A percentile compares a stretch with the other conserved stretches of the same genome.
These are phyloP conservation scores for Apiospora pterosperma DNA, from an alignment of 2,329 filamentous ascomycete species.

Conservation along the genomic window DNA sequence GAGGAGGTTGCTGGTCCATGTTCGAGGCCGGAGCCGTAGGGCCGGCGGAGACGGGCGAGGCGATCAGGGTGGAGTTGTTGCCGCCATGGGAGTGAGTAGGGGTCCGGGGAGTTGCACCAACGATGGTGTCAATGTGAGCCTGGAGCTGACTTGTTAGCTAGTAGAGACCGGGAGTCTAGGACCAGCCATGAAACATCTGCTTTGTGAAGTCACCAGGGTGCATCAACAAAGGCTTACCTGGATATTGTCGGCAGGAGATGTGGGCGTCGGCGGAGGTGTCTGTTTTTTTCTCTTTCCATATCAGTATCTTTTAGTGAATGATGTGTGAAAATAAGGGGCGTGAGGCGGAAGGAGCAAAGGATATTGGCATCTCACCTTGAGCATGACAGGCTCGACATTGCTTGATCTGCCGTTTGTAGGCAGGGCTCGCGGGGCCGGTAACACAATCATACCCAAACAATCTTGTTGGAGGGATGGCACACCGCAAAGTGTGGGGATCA, in stretches of 20 bases:
- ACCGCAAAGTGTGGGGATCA: slow-evolving; percentile 42
- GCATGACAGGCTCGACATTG: slow-evolving; percentile 31
- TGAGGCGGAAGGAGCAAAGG: neutral
- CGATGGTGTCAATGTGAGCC: slow-evolving; percentile 36
- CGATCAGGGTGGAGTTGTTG: neutral
- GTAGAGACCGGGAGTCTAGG: neutral
- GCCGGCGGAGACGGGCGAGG: neutral
- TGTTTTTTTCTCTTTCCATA: slow-evolving; percentile 10
- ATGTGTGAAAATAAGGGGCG: slow-evolving; percentile 7
- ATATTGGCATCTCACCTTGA: slow-evolving; percentile 35
- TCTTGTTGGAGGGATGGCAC: slow-evolving; percentile 39
- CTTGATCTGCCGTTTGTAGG: slow-evolving; percentile 35
- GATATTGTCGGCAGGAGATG: slow-evolving; percentile 24
- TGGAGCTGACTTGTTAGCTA: slow-evolving; percentile 13
- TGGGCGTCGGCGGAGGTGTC: slow-evolving; percentile 19
- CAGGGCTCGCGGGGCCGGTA: slow-evolving; percentile 37
- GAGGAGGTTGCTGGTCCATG: neutral
- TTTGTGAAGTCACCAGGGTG: neutral
- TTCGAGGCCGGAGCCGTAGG: neutral
- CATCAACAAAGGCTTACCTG: slow-evolving; percentile 22
- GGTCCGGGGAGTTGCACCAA: slow-evolving; percentile 27
- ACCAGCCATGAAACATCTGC: neutral
- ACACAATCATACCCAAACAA: slow-evolving; percentile 41
- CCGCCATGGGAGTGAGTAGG: slow-evolving; percentile 11
- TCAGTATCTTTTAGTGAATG: slow-evolving; percentile 4